A percentile compares a stretch with the other conserved stretches of the same genome.
Conservation (phyloP, 2,329 filamentous ascomycete species). For the Fusarium floridanum region DNA sequence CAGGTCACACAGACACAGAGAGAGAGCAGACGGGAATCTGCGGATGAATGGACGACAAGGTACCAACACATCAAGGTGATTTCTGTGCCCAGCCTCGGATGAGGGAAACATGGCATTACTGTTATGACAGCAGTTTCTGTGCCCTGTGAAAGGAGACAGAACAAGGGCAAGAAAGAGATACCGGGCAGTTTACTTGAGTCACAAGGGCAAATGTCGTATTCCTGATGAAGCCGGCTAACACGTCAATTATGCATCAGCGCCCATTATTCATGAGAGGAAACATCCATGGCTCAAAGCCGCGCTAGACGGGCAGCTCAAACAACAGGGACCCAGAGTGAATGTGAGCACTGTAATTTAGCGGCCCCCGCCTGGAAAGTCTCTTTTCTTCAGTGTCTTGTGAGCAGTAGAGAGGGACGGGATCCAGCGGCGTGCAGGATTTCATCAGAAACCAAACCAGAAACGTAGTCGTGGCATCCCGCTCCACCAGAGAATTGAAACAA, state of each 20-base stretch:
- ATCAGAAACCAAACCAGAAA: slow-evolving; percentile 33
- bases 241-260: slow-evolving; percentile 33
- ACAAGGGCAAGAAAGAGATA: not conserved
- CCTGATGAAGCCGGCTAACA: slow-evolving; percentile 17
- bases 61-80: slow-evolving; percentile 11
- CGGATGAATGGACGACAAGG: slow-evolving; percentile 3
- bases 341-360: slow-evolving; percentile 35
- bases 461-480: slow-evolving; percentile 24
- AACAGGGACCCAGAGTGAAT: slow-evolving; percentile 27
- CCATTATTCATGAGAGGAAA: slow-evolving; percentile 1
- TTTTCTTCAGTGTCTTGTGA: slow-evolving; percentile 30
- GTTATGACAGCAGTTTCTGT: not conserved
- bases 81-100: not conserved
- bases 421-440: slow-evolving; percentile 5
- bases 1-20: slow-evolving; percentile 35
- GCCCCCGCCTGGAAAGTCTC: slow-evolving; percentile 27
- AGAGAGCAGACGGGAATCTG: not conserved
- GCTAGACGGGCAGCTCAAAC: slow-evolving; percentile 21
- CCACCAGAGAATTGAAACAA: slow-evolving; percentile 13
- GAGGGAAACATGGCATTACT: not conserved
- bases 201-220: slow-evolving; percentile 5
- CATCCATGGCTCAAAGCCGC: slow-evolving; percentile 22
- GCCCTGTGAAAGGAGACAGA: not conserved
- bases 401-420: not conserved
- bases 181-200: not conserved